Evolutionary conservation across 2,329 filamentous ascomycete genomes (phyloP), one percentile per base, ranked within the genome.

Genomic region (Cladosporium sp.): DNA sequence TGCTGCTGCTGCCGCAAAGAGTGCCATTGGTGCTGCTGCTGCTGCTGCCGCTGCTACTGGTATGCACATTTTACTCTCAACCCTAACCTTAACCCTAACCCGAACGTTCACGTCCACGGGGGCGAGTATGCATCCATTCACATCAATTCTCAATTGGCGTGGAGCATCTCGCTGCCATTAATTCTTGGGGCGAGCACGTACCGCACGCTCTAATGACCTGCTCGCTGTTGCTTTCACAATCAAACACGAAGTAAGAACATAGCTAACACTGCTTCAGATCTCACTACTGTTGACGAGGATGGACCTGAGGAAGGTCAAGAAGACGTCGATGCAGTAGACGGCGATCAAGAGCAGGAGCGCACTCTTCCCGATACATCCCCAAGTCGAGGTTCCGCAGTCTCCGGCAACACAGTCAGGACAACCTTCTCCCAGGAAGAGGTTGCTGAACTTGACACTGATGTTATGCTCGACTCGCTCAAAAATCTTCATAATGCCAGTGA

Each of bases 391-490:
- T 75, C 72, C 5, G 67, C 64, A 35, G 69, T 73, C 58, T 75
- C 74, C 3, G 72, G 71, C 12, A 75, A 70, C 2, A 75, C 74
- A 2, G 70, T 69, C 4, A 71, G 71, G 38, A 72, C 72, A 0
- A 72, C 72, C 2, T 71, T 72, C 49, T 73, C 72, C 5, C 66
- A 67, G 51, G 67, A 69, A 30, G 71, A 75, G 47, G 63, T 71
- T 22, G 63, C 67, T 19, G 62, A 67, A 9, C 59, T 76, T 8
- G 69, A 75, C 38, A 48, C 64, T 3, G 69, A 69, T 27, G 57
- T 65, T 32, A 72, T 77, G 39, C 43, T 73, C 4, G 69, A 68
- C 41, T 63, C 66, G 16, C 54, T 76, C 25, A 64, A 65, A 18
- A 66, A 68, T 49, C 61, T 76, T 3, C 55, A 57, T 12, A 32